Evolutionary conservation across 2,329 filamentous ascomycete species (phyloP), one percentile per base, ranked within the genome.

Genomic region (Paraphaeosphaeria sporulosa): DNA sequence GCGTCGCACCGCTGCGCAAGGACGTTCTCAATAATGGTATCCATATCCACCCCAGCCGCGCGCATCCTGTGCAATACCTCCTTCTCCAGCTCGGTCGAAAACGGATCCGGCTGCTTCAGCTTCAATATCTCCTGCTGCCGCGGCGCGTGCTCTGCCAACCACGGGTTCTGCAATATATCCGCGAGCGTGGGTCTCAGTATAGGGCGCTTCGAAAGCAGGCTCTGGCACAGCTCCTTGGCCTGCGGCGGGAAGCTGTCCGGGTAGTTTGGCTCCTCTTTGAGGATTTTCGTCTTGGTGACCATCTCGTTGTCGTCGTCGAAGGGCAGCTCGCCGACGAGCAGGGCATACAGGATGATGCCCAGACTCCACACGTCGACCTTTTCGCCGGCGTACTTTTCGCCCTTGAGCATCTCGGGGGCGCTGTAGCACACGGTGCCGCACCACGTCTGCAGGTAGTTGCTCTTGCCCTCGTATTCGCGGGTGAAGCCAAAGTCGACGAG

Each of bases 401-500:
- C 95, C 77, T 95, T 97, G 43, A 99, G 85, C 95, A 99, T 99
- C 79, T 99, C 95, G 2, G 95, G 95, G 2, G 95, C 95, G 57
- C 93, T 97, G 79, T 99, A 99, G 81, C 94, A 98, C 64, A 99
- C 90, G 0, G 95, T 99, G 5, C 95, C 95, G 76, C 95, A 99
- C 79, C 97, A 99, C 1, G 95, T 99, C 78, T 98, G 94, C 57
- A 99, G 81, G 73, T 98, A 94, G 76, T 94, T 98, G 32, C 92
- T 87, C 71, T 96, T 93, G 61, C 94, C 94, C 78, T 97, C 93
- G 77, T 99, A 99, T 80, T 99, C 95, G 66, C 95, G 86, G 12
- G 95, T 99, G 75, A 99, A 99, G 19, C 95, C 95, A 81, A 99
- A 99, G 77, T 99, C 95, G 68, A 96, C 94, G 62, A 99, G 82